Conservation (phyloP, 1,284 basidiomycete species). For the Cystobasidiaceae sp. region DNA sequence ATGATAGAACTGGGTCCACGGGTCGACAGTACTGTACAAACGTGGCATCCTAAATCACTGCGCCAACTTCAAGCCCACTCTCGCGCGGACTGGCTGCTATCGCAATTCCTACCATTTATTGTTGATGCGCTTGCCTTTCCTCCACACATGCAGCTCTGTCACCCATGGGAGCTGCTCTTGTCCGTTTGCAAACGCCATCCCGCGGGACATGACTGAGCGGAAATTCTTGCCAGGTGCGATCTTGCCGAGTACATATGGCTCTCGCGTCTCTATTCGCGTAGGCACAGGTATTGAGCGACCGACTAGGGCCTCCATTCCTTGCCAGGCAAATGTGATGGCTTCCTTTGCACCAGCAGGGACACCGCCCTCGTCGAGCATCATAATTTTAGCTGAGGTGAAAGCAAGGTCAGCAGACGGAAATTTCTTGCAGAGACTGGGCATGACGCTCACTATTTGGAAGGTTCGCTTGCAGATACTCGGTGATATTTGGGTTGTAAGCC, state of each 20-base stretch:
- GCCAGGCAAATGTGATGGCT: slow-evolving; percentile 36
- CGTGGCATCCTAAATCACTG: too few relatives aligned
- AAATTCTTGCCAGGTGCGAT: slow-evolving; percentile 33
- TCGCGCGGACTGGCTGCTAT: too few relatives aligned
- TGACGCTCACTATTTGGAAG: slow-evolving; percentile 19
- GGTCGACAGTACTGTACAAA: too few relatives aligned
- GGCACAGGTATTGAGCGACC: slow-evolving; percentile 38
- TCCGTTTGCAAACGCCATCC: slow-evolving; percentile 38
- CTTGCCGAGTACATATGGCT: slow-evolving; percentile 34
- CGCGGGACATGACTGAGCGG: slow-evolving; percentile 32
- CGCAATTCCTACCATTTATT: slow-evolving; percentile 32
- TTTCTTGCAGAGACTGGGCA: not conserved
- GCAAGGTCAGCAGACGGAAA: not conserved
- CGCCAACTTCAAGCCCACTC: too few relatives aligned
- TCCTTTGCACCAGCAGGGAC: slow-evolving; percentile 37
- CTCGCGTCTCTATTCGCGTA: slow-evolving; percentile 34
- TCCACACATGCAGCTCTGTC: slow-evolving; percentile 36
- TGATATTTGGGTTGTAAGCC: slow-evolving; percentile 36
- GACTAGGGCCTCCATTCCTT: slow-evolving; percentile 38
- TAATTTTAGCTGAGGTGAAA: slow-evolving; percentile 30
- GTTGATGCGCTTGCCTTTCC: slow-evolving; percentile 16
- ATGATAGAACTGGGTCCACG: too few relatives aligned
- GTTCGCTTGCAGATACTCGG: slow-evolving; percentile 30
- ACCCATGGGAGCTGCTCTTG: slow-evolving; percentile 36
- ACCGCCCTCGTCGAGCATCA: slow-evolving; percentile 35